A percentile compares a stretch with the other conserved stretches of the same genome.
phyloP scores from a whole-genome alignment of 495 filamentous ascomycete genomes.

The Echria macrotheca region DNA sequence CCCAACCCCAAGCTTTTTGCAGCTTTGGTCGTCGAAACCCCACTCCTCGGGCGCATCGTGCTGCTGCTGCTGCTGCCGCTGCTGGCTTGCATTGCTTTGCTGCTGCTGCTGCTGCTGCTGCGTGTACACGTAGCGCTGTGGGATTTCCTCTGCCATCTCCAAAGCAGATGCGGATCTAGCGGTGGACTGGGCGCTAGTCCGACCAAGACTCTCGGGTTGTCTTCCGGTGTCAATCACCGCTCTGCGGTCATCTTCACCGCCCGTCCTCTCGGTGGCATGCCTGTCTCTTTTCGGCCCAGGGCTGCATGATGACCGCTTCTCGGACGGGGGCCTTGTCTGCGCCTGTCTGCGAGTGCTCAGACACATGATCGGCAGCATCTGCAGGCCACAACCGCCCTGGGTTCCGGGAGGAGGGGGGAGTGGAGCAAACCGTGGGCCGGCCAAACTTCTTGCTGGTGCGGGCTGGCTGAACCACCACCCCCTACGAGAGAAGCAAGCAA shows the following conservation, averaged over 20 bases:
- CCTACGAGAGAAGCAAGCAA: no score
- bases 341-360: constrained; percentile 12
- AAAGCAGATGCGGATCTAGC: neutral
- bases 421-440: neutral
- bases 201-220: neutral
- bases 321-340: neutral
- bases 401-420: neutral
- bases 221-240: neutral
- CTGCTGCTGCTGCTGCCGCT: no score
- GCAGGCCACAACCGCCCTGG: constrained; percentile 16
- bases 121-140: neutral
- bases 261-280: constrained; percentile 3
- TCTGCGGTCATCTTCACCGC: constrained; percentile 5
- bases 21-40: no score
- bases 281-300: neutral
- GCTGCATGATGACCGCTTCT: constrained; percentile 10
- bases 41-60: no score
- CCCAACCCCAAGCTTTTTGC: no score
- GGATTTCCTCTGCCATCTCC: neutral
- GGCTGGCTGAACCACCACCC: no score
- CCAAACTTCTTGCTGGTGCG: neutral
- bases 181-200: neutral
- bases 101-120: no score
- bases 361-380: constrained; percentile 29
- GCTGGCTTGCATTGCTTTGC: no score